These are phyloP conservation scores for Trichosporon sp. DNA, from an alignment of 1,284 basidiomycete species.

Conservation along the genomic window DNA sequence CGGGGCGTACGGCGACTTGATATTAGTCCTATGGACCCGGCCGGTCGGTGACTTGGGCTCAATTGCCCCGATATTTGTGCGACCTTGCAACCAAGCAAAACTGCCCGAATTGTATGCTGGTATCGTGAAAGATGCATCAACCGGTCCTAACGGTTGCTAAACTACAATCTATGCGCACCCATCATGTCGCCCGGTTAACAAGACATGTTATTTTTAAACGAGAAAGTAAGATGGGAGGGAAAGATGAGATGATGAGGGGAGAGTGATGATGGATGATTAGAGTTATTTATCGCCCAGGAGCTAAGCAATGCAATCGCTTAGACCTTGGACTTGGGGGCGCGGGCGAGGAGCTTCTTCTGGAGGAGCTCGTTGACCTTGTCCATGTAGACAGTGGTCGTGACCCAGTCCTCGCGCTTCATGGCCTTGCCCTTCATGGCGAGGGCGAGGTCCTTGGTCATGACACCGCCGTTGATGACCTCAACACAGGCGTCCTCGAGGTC, in stretches of 20 bases:
- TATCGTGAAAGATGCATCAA: conserved; percentile 6
- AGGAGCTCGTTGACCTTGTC: conserved; percentile 61
- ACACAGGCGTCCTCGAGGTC: conserved; percentile 83
- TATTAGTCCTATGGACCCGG: conserved; percentile 1
- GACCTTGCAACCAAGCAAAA: neutral
- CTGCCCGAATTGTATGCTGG: neutral
- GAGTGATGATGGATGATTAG: neutral
- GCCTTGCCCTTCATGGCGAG: conserved; percentile 89
- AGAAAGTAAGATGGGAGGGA: neutral
- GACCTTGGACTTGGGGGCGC: conserved; percentile 17
- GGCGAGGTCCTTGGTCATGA: conserved; percentile 97
- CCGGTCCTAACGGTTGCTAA: conserved; percentile 5
- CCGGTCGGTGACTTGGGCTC: neutral
- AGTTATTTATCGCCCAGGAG: neutral
- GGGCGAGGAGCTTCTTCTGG: conserved; percentile 34
- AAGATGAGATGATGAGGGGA: conserved; percentile 4
- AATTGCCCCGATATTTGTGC: neutral
- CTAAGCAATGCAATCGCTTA: conserved; percentile 3
- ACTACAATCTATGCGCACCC: conserved; percentile 5
- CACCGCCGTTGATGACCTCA: conserved; percentile 85
- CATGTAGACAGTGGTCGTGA: conserved; percentile 84
- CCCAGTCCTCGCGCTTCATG: conserved; percentile 90
- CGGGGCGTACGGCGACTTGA: neutral
- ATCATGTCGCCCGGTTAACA: conserved; percentile 5
- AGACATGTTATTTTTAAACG: conserved; percentile 4